Evolutionary conservation across 352 stramenopile genomes (phyloP), one percentile per base, ranked within the genome.

Genomic region (Globisporangium rhizosaccharum): DNA sequence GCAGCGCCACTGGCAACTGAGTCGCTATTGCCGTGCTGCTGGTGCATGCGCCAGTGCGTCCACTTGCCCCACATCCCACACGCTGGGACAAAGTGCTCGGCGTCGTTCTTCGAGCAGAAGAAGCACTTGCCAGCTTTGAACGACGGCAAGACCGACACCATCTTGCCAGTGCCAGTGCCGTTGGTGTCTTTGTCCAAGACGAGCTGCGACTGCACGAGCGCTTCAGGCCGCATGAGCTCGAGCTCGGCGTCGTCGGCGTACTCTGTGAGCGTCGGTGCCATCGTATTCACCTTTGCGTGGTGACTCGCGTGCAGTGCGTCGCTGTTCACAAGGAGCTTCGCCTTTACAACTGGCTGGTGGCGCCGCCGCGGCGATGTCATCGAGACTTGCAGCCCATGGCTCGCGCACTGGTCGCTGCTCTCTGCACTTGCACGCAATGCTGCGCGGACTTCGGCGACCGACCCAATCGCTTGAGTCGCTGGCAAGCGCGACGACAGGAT

Each of bases 41-140:
- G 79, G 56, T 82, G 84, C 84, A 93, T 88, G 28, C 82, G 76
- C 84, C 84, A 92, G 56, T 93, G 79, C 2, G 84, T 88, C 82
- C 82, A 94, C 55, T 92, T 92, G 20, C 82, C 82, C 82, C 82
- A 94, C 74, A 92, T 86, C 2, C 80, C 80, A 25, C 84, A 92
- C 15, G 80, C 76, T 18, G 84, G 84, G 0, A 93, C 84, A 47
- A 90, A 85, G 36, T 93, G 84, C 52, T 90, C 80, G 1, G 82
- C 79, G 9, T 87, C 82, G 30, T 90, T 91, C 56, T 93, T 91
- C 30, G 78, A 86, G 61, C 84, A 93, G 57, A 93, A 93, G 56
- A 93, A 93, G 51, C 84, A 93, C 51, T 93, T 93, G 17, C 80
- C 82, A 1, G 75, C 69, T 45, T 84, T 90, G 59, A 91, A 91